Base-by-base conservation (phyloP, 2,329 filamentous ascomycete species). In the Phoma sp. region DNA sequence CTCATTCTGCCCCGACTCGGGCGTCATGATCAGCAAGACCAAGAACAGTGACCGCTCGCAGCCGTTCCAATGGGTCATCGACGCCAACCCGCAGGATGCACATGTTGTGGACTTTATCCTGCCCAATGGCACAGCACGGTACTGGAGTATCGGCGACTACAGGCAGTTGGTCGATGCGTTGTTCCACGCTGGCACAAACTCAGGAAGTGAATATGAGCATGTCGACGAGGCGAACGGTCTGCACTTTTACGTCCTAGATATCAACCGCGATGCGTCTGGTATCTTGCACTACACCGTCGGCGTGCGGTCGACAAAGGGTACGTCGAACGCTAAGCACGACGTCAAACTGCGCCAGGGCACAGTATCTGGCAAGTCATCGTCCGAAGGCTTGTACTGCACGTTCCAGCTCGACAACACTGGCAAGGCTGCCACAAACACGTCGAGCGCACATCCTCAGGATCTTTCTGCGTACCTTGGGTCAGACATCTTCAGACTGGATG, bases 51-150 rank as follows among this genome's bases (percentile, higher is more conserved):
- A 78, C 56, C 56, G 60, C 4, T 23, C 46, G 2, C 65, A 74
- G 57, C 81, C 82, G 0, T 83, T 83, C 73, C 81, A 84, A 55
- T 84, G 81, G 81, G 76, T 76, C 20, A 80, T 84, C 32, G 81
- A 84, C 56, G 82, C 81, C 2, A 82, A 83, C 64, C 81, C 82
- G 0, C 71, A 83, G 55, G 81, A 84, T 50, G 81, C 83, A 40
- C 65, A 73, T 9, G 74, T 83, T 1, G 67, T 82, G 5, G 81
- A 84, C 60, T 84, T 82, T 57, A 70, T 76, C 61, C 73, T 77
- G 0, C 81, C 82, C 1, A 78, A 83, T 45, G 81, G 81, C 20
- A 79, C 77, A 0, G 68, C 75, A 1, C 66, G 75, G 9, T 80
- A 78, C 70, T 74, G 81, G 59, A 81, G 78, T 3, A 67, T 83